Base-by-base conservation (phyloP, 2,329 filamentous ascomycete genomes). In the Aspergillus brunneoviolaceus region DNA sequence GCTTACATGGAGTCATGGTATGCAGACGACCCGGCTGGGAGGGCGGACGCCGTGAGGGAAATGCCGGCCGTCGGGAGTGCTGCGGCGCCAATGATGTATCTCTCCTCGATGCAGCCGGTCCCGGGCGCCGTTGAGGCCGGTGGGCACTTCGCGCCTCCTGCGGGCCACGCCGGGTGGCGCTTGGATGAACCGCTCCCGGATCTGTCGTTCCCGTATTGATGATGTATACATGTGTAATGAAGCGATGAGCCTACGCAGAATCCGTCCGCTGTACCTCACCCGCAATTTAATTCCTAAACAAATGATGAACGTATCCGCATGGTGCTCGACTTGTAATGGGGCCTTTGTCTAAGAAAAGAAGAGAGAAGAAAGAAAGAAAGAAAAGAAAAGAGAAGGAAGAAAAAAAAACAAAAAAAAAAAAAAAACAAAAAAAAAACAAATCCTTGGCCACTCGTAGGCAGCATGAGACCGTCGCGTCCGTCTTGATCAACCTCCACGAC, bases 1-100 rank as follows among this genome's bases (percentile, higher is more conserved):
- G 3, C 53, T 23, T 55, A 49, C 21, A 47, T 31, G 27, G 53
- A 55, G 14, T 23, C 42, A 10, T 55, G 53, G 53, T 55, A 55
- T 25, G 42, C 23, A 2, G 53, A 55, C 5, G 53, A 55, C 5
- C 10, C 27, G 14, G 42, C 10, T 0, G 53, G 25, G 29, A 33
- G 45, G n/a, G n/a, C 16, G 9, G 53, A 55, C 14, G 5, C 11
- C 4, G 47, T 35, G 16, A 29, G 53, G 27, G 1, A 27, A 2
- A 33, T 55, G 11, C 53, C 53, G n/a, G 25, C 42, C 5, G 11
- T 55, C 9, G 48, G n/a, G 6, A 14, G 35, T 14, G 14, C 12
- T 14, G 35, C 39, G 7, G 25, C 53, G 39, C 42, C 53, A 1
- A 19, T 49, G 19, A 21, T 49, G 45, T 55, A 49, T 33, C 31